Conservation (phyloP, 257 asterid species). For the Solanum lycopersicoides region DNA sequence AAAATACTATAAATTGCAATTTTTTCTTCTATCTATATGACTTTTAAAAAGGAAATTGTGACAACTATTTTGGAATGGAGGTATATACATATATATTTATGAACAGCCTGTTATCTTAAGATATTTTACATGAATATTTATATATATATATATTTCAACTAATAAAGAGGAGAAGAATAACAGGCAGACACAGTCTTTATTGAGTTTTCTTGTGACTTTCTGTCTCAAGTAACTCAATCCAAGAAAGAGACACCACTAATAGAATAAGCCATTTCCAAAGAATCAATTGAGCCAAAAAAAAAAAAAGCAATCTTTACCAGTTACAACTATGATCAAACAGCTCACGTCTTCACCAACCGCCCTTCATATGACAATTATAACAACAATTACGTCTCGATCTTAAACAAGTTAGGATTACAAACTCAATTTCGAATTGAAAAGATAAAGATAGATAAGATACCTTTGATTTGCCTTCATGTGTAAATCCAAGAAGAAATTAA, state of each 20-base stretch:
- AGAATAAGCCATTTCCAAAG: neutral
- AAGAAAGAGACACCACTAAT: neutral
- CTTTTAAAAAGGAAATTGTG: neutral
- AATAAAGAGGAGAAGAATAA: neutral
- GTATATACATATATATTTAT: neutral
- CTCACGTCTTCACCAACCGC: neutral
- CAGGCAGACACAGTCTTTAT: neutral
- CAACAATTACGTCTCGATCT: neutral
- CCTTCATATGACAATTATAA: neutral
- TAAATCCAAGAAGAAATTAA: conserved; percentile 41
- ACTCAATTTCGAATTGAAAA: neutral
- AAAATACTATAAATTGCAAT: neutral
- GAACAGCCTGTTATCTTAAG: neutral
- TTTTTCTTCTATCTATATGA: neutral
- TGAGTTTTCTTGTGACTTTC: neutral
- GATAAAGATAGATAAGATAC: neutral
- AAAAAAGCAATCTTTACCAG: neutral
- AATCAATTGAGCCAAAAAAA: neutral
- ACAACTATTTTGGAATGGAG: neutral
- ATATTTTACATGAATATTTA: neutral
- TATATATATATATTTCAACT: neutral
- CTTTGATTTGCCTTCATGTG: conserved; percentile 19
- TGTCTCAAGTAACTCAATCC: neutral
- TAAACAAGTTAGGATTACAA: neutral
- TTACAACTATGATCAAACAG: neutral